Conservation (phyloP, 2,329 filamentous ascomycete species). For the Fusarium verticillioides region DNA sequence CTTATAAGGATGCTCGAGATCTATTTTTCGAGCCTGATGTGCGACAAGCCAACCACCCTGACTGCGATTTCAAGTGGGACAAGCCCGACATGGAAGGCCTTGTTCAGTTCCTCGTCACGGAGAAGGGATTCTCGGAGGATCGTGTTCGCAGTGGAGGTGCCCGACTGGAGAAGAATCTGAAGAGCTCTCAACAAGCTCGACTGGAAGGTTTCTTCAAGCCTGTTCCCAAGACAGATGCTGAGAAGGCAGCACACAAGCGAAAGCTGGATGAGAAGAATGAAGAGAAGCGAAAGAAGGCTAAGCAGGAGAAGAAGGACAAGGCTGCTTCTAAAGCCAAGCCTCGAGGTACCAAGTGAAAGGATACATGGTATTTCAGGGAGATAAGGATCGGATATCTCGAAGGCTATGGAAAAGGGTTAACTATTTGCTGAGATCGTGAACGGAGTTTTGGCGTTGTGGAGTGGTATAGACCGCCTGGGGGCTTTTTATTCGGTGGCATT, state of each 20-base stretch:
- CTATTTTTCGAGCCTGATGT: constrained; percentile 95
- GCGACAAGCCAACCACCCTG: constrained; percentile 80
- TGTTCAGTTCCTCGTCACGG: constrained; percentile 87
- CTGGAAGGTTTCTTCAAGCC: constrained; percentile 98
- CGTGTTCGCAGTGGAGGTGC: constrained; percentile 83
- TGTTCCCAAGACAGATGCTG: constrained; percentile 84
- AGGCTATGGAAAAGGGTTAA: constrained; percentile 3
- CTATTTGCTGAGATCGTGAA: constrained; percentile 4
- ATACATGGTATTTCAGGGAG: background rate
- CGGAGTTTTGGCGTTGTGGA: constrained; percentile 42
- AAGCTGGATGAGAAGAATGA: constrained; percentile 94
- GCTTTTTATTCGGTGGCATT: background rate
- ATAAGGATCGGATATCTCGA: constrained; percentile 2
- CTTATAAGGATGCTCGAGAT: constrained; percentile 88
- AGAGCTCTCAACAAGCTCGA: constrained; percentile 88
- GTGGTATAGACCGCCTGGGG: constrained; percentile 3
- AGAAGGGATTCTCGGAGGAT: constrained; percentile 98
- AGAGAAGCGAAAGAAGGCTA: constrained; percentile 94
- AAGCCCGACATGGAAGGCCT: constrained; percentile 90
- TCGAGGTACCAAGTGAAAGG: constrained; percentile 62
- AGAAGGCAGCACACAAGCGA: constrained; percentile 87
- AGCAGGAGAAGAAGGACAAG: constrained; percentile 95
- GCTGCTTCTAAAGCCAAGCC: constrained; percentile 90
- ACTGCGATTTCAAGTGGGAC: constrained; percentile 99
- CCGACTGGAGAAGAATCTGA: constrained; percentile 88